Evolutionary conservation across 106 monocot species (phyloP), one percentile per base, ranked within the genome.

Genomic region (Alisma plantagoaquatica): DNA sequence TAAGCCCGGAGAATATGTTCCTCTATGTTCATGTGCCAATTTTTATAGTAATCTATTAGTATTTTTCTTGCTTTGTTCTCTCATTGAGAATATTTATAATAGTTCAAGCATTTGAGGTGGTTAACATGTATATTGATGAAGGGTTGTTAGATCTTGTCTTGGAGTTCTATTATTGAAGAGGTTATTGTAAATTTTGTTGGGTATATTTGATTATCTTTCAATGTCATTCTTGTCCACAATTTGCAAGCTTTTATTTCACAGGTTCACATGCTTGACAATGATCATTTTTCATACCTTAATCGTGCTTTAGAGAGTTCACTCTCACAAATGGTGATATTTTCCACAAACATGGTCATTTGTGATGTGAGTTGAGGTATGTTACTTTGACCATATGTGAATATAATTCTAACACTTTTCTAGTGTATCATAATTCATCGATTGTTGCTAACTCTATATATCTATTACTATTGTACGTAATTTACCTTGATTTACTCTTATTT

Each of bases 201-300:
- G 35, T 56, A 32, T 24, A 42, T 2, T 23, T 52, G 10, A 7
- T 7, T 1, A 53, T 28, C 35, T 6, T 6, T 38, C 9, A 38
- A 6, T 7, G 6, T 14, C 6, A 38, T n/a, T n/a, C n/a, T n/a
- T n/a, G n/a, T n/a, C n/a, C n/a, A n/a, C n/a, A n/a, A n/a, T n/a
- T n/a, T n/a, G n/a, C n/a, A n/a, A n/a, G n/a, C n/a, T n/a, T n/a
- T 46, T 1, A 4, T 5, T 33, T 43, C 61, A 2, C 74, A 98
- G 96, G 96, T 98, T 56, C 89, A 98, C 66, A 89, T 98, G 96
- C 76, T 98, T 15, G 96, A 98, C 50, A 89, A 89, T 56, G 96
- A 89, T 66, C 85, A 89, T 24, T 98, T 89, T 61, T 98, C 96
- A 48, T 98, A 98, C 59, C 81, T 98, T 33, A 98, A 98, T 70